Percentiles rank a stretch among this genome's conserved stretches.
Conservation (phyloP, 208 protist genomes). For the Blechomonas ayalai region DNA sequence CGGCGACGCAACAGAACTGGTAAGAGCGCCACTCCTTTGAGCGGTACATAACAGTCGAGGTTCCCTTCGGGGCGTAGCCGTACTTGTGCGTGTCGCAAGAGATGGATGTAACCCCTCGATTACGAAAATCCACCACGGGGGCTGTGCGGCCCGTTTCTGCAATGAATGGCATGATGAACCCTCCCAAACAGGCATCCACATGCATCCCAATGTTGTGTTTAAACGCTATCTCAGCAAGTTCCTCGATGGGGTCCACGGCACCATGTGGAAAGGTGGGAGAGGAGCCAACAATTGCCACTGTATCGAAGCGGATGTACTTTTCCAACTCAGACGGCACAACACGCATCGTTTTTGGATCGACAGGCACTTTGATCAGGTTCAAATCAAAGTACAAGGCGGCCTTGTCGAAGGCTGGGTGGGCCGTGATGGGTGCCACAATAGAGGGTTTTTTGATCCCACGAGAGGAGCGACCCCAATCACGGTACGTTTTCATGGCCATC, state of each 20-base stretch:
- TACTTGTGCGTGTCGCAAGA: constrained; percentile 99
- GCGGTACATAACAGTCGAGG: constrained; percentile 93
- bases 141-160: constrained; percentile 81
- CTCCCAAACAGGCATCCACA: constrained; percentile 98
- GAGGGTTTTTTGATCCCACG: constrained; percentile 88
- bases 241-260: constrained; percentile 86
- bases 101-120: constrained; percentile 97
- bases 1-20: constrained; percentile 93
- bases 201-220: constrained; percentile 93
- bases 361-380: constrained; percentile 88
- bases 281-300: constrained; percentile 92
- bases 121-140: constrained; percentile 93
- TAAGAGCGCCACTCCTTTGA: constrained; percentile 80
- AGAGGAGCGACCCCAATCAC: constrained; percentile 80
- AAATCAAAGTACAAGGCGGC: constrained; percentile 95
- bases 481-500: constrained; percentile 96
- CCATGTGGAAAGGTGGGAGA: constrained; percentile 95
- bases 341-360: constrained; percentile 65
- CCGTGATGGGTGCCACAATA: constrained; percentile 89
- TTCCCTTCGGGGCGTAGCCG: constrained; percentile 97
- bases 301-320: constrained; percentile 93
- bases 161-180: constrained; percentile 97
- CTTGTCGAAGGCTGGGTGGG: constrained; percentile 98
- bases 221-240: constrained; percentile 85
- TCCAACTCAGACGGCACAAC: constrained; percentile 78